phyloP scores from a whole-genome alignment of 768 basidiomycete species.

The Leccinum subtestaceum region DNA sequence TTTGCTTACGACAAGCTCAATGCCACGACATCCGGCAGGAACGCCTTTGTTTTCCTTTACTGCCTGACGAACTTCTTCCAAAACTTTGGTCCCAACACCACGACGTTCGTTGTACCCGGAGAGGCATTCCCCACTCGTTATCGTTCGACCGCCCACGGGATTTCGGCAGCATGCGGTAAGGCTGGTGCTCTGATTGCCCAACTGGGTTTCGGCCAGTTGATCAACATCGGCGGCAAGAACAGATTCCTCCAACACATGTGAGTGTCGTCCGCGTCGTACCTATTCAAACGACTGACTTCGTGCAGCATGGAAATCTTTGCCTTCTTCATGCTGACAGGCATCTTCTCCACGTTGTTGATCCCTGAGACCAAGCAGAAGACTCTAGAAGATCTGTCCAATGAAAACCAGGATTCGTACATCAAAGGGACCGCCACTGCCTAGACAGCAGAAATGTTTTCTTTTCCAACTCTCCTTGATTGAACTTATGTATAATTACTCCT shows the following conservation, averaged over 20 bases:
- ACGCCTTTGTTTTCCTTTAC: constrained; percentile 79
- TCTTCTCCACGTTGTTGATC: constrained; percentile 75
- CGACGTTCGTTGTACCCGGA: constrained; percentile 78
- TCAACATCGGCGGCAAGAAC: constrained; percentile 65
- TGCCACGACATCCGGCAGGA: constrained; percentile 38
- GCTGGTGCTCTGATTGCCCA: constrained; percentile 80
- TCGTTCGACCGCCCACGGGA: constrained; percentile 81
- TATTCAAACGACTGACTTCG: constrained; percentile 3
- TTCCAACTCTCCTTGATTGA: neutral
- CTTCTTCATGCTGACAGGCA: constrained; percentile 82
- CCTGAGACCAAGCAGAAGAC: constrained; percentile 71
- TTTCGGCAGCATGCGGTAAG: constrained; percentile 81
- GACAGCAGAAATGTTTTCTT: neutral
- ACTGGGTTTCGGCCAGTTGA: constrained; percentile 67
- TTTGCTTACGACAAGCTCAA: constrained; percentile 63
- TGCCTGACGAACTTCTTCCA: constrained; percentile 89
- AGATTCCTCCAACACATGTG: constrained; percentile 68
- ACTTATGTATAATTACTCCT: neutral
- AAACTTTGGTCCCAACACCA: constrained; percentile 82
- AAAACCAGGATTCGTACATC: constrained; percentile 63
- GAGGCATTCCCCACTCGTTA: constrained; percentile 89
- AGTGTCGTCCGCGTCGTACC: constrained; percentile 23
- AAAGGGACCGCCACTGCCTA: constrained; percentile 17
- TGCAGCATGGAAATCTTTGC: constrained; percentile 74
- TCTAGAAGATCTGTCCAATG: constrained; percentile 74